Evolutionary conservation across 306 rosid genomes (phyloP).

Genomic region (Quercus mongolica): DNA sequence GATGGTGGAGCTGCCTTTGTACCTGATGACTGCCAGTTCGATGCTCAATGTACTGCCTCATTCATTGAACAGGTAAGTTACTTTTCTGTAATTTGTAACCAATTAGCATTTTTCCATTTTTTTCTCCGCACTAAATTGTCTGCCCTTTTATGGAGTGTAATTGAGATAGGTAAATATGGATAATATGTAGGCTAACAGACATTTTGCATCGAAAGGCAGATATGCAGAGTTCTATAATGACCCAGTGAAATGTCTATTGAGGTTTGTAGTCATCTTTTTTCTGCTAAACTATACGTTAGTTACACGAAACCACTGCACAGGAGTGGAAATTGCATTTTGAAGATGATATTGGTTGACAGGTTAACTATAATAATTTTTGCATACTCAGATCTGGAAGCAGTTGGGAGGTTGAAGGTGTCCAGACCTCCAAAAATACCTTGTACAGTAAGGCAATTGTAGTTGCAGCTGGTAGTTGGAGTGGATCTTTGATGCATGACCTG

Average conservation of each 20-base stretch:
- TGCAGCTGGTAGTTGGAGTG: conserved; percentile 98
- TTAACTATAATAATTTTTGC: conserved; percentile 11
- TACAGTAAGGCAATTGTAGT: conserved; percentile 69
- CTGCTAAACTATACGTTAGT: background rate
- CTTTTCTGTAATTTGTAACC: background rate
- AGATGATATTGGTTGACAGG: conserved; percentile 1
- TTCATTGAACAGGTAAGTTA: conserved; percentile 58
- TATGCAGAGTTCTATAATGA: conserved; percentile 76
- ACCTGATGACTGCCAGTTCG: conserved; percentile 78
- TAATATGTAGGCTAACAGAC: conserved; percentile 58
- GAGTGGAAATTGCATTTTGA: background rate
- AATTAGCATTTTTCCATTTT: background rate
- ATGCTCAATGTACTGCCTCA: conserved; percentile 62
- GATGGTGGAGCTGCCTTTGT: conserved; percentile 75
- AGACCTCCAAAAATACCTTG: conserved; percentile 58
- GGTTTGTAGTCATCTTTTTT: conserved; percentile 41
- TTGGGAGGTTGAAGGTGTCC: conserved; percentile 52
- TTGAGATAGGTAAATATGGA: conserved; percentile 2
- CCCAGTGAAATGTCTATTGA: conserved; percentile 64
- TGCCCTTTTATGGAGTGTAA: background rate
- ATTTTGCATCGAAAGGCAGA: conserved; percentile 58
- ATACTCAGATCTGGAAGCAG: conserved; percentile 53
- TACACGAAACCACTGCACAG: background rate
- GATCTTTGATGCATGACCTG: conserved; percentile 72
- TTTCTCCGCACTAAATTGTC: background rate